Evolutionary conservation across 306 rosid genomes (phyloP), one percentile per base, ranked within the genome.

Genomic region (Quercus variabilis): DNA sequence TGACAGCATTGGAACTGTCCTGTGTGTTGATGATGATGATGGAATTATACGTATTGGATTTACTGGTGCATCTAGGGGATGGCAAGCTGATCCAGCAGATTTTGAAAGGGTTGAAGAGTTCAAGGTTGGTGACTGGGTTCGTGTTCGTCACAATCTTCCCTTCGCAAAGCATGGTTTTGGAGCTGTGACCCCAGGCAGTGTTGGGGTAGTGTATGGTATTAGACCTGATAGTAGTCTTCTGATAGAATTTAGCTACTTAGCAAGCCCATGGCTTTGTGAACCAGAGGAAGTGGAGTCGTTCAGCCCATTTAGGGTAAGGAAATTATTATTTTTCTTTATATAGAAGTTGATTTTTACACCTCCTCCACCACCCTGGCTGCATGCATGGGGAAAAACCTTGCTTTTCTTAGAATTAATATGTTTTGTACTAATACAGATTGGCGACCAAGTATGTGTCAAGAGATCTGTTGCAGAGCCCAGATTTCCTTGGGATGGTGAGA

Each of bases 41-140:
- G 99, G 99, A 65, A 91, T 95, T 63, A 91, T 95, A 71, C 98
- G 98, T 65, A 97, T 95, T 79, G 99, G 99, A 75, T 93, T 90
- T 91, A 97, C 99, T 78, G 99, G 99, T 80, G 99, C 99, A 73
- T 95, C 99, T 41, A 95, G 99, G 85, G 99, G 99, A 79, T 95
- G 99, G 98, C 88, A 93, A 78, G 99, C 99, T 81, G 98, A 95
- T 87, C 99, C 99, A 49, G 97, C 98, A 6, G 99, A 95, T 83
- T 92, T 95, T 97, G 99, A 93, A 68, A 90, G 99, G 74, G 99
- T 95, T 74, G 97, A 95, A 87, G 98, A 95, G 80, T 95, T 90
- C 87, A 95, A 90, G 87, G 98, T 93, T 79, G 97, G 99, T 74
- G 99, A 93, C 74, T 95, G 99, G 99, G 93, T 95, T 83, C 93